A percentile compares a stretch with the other conserved stretches of the same genome.
Evolutionary conservation across 176 grass and related monocot genomes (phyloP).

Genomic region (Paspalum vaginatum): DNA sequence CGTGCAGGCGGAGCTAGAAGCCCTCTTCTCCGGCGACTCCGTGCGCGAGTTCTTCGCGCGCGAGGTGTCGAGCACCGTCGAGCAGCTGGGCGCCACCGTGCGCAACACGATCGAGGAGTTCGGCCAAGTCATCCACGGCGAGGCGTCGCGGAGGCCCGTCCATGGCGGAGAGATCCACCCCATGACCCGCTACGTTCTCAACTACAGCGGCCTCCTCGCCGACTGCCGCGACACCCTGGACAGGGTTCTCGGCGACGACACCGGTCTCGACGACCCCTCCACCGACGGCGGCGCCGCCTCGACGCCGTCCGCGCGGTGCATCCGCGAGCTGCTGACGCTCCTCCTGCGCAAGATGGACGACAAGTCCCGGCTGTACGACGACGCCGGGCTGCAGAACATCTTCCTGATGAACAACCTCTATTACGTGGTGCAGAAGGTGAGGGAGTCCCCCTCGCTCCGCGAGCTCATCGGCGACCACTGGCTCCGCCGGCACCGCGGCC

Average conservation of each 20-base stretch:
- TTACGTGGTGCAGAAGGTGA: conserved; percentile 90
- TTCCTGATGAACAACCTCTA: conserved; percentile 97
- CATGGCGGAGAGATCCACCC: conserved; percentile 83
- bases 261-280: neutral
- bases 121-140: conserved; percentile 59
- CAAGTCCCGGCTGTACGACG: conserved; percentile 78
- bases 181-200: conserved; percentile 85
- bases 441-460: conserved; percentile 55
- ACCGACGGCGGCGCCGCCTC: conserved; percentile 15
- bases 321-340: conserved; percentile 63
- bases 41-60: conserved; percentile 49
- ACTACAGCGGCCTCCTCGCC: conserved; percentile 78
- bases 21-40: conserved; percentile 50
- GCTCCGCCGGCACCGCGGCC: conserved; percentile 66
- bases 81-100: conserved; percentile 49
- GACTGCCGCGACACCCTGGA: conserved; percentile 62
- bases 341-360: conserved; percentile 74
- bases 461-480: conserved; percentile 84
- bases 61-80: conserved; percentile 52
- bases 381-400: conserved; percentile 77
- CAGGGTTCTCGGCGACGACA: conserved; percentile 48
- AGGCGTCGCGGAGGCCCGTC: conserved; percentile 54
- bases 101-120: conserved; percentile 68
- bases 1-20: conserved; percentile 49
- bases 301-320: conserved; percentile 59